phyloP scores from a whole-genome alignment of 208 protist genomes.

The Trypanosoma platydactyli region DNA sequence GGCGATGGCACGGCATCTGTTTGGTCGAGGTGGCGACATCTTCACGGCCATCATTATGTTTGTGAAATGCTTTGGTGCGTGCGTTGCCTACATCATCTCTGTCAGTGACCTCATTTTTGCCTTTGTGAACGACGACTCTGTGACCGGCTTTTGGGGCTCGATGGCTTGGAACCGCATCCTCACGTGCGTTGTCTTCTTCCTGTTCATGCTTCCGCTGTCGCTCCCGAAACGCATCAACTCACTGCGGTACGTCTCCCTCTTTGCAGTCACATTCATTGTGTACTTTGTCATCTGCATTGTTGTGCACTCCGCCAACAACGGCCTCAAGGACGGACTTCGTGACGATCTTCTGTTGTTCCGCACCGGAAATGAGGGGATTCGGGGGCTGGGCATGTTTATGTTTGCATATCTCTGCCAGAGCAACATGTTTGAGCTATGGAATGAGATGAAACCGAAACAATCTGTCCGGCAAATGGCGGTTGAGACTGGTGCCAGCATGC shows the following conservation, averaged over 20 bases:
- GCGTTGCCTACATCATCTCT: slow-evolving; percentile 15
- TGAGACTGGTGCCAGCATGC: slow-evolving; percentile 23
- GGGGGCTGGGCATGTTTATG: slow-evolving; percentile 29
- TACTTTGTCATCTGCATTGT: slow-evolving; percentile 48
- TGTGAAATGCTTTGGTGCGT: slow-evolving; percentile 25
- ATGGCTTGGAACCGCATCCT: slow-evolving; percentile 41
- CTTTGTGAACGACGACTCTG: slow-evolving; percentile 6
- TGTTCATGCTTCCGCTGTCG: slow-evolving; percentile 62
- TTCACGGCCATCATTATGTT: slow-evolving; percentile 36
- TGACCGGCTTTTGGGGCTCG: slow-evolving; percentile 40
- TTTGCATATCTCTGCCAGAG: slow-evolving; percentile 41
- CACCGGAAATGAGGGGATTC: slow-evolving; percentile 31
- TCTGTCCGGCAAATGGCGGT: slow-evolving; percentile 45
- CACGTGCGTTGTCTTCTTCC: slow-evolving; percentile 45
- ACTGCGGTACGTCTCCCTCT: slow-evolving; percentile 62
- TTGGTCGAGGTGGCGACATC: slow-evolving; percentile 36
- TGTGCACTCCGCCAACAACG: slow-evolving; percentile 19
- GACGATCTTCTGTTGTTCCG: slow-evolving; percentile 43
- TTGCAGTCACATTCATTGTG: slow-evolving; percentile 41
- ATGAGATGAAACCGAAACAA: slow-evolving; percentile 37
- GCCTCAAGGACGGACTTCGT: slow-evolving; percentile 31
- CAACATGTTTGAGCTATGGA: slow-evolving; percentile 40
- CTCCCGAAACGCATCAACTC: slow-evolving; percentile 69
- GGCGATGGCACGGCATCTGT: slow-evolving; percentile 13
- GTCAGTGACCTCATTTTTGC: slow-evolving; percentile 10